phyloP scores from a whole-genome alignment of 306 rosid genomes.

The Rubus parviflorus region DNA sequence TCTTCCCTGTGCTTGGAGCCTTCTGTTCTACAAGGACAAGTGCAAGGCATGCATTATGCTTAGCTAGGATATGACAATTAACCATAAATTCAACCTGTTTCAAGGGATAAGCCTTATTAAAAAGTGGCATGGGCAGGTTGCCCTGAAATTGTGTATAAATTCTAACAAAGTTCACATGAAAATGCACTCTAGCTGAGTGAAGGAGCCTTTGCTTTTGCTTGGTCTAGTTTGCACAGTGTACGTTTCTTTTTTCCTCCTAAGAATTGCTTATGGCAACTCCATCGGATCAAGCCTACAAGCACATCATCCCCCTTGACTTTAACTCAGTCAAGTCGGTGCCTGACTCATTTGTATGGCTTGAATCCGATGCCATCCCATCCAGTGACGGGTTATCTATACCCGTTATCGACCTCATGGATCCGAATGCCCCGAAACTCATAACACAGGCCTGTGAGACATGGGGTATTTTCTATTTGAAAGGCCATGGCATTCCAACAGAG shows the following conservation, averaged over 20 bases:
- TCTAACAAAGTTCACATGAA: not conserved
- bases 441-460: not conserved
- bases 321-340: not conserved
- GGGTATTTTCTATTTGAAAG: not conserved
- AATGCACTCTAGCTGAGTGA: not conserved
- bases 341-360: not conserved
- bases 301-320: conserved; percentile 5
- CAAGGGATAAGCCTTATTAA: not conserved
- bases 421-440: not conserved
- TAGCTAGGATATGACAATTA: not conserved
- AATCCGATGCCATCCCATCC: not conserved
- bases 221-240: not conserved
- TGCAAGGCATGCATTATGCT: not conserved
- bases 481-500: conserved; percentile 1
- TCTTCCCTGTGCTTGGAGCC: not conserved
- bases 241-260: not conserved
- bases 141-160: not conserved
- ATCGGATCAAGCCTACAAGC: not conserved
- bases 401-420: not conserved
- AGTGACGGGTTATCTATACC: not conserved
- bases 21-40: not conserved
- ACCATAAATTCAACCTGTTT: not conserved
- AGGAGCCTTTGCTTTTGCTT: not conserved
- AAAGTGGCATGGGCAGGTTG: not conserved
- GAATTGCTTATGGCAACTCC: not conserved